Evolutionary conservation across 176 grass and related monocot genomes (phyloP).

Genomic region (Otatea glauca): DNA sequence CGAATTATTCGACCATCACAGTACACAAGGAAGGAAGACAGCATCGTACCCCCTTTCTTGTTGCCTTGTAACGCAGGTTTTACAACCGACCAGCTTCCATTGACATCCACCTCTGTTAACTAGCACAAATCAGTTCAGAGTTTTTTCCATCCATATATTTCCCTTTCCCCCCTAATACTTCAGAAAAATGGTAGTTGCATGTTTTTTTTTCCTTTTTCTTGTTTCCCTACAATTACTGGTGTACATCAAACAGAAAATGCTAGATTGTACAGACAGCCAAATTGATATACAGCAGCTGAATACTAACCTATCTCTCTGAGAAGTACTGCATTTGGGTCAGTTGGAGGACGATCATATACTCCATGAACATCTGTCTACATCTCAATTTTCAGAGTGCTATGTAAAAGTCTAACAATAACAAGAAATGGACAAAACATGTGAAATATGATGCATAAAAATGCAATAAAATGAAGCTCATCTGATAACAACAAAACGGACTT

Average conservation of each 20-base stretch:
- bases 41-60: constrained; percentile 53
- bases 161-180: neutral
- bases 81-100: constrained; percentile 76
- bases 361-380: constrained; percentile 94
- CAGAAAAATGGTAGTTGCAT: neutral
- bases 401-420: neutral
- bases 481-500: neutral
- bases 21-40: neutral
- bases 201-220: neutral
- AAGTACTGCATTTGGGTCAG: constrained; percentile 84
- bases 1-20: neutral
- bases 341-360: constrained; percentile 91
- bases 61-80: constrained; percentile 62
- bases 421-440: neutral
- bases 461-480: neutral
- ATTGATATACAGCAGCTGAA: constrained; percentile 33
- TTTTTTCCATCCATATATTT: constrained; percentile 19
- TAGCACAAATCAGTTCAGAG: neutral
- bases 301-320: constrained; percentile 83
- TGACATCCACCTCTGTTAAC: constrained; percentile 74
- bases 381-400: constrained; percentile 45
- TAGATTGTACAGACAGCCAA: constrained; percentile 8
- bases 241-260: neutral
- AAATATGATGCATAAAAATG: constrained; percentile 21
- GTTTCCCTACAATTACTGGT: neutral